These are phyloP conservation scores for Breynia disticha DNA, from an alignment of 441 rosid genomes.

Conservation along the genomic window DNA sequence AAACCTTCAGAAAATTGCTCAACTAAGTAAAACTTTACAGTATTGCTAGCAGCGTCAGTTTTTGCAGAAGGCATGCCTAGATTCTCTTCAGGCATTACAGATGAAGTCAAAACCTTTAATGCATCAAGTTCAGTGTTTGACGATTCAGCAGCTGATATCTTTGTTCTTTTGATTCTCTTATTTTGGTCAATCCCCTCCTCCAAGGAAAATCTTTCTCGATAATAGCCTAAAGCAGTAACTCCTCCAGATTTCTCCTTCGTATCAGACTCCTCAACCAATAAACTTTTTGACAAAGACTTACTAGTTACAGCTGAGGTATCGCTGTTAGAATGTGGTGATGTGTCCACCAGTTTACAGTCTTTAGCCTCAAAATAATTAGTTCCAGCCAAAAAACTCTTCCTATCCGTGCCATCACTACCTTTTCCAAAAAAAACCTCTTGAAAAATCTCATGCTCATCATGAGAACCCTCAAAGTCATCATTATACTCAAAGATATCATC, in stretches of 20 bases:
- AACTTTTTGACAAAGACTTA: constrained; percentile 32
- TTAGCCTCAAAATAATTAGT: constrained; percentile 35
- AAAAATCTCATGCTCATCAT: constrained; percentile 45
- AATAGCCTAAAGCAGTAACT: constrained; percentile 24
- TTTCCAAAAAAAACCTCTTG: constrained; percentile 50
- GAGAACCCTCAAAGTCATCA: constrained; percentile 60
- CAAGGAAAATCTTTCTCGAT: constrained; percentile 26
- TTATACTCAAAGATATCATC: constrained; percentile 3
- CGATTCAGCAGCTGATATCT: constrained; percentile 30
- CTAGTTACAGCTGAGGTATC: constrained; percentile 55
- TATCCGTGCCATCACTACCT: constrained; percentile 29
- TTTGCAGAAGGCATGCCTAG: constrained; percentile 18
- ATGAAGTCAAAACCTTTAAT: constrained; percentile 18
- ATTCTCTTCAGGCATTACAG: constrained; percentile 16
- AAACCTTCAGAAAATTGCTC: constrained; percentile 59
- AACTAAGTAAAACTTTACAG: constrained; percentile 38
- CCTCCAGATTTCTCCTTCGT: constrained; percentile 23
- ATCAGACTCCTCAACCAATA: constrained; percentile 27
- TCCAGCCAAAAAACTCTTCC: constrained; percentile 41
- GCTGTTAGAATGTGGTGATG: constrained; percentile 44
- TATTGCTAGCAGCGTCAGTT: constrained; percentile 23
- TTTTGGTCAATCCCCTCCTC: constrained; percentile 28
- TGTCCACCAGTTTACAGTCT: constrained; percentile 28
- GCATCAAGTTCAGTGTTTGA: constrained; percentile 20
- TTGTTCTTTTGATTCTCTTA: constrained; percentile 34